Base-by-base conservation (phyloP, 2,329 filamentous ascomycete species). In the Chalara sp. region DNA sequence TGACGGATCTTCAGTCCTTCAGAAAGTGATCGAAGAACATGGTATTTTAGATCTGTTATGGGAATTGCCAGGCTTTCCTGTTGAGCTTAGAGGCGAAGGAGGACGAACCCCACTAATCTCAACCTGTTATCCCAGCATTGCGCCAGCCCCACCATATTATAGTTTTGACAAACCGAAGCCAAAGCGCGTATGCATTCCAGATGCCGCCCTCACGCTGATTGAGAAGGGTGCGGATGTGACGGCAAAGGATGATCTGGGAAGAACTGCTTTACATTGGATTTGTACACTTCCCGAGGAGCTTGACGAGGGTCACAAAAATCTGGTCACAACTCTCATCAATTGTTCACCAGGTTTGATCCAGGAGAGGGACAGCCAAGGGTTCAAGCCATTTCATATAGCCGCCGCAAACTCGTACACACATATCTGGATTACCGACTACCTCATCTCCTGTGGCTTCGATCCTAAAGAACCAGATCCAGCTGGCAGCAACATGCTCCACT, bases 191-290 rank as follows among this genome's bases (percentile, higher is more conserved):
- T 2, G 21, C 21, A 51, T 49, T 5, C 21, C 54, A 12, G 37
- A 44, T 11, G 55, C 50, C 46, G 21, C 21, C 2, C 21, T 21
- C 21, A 21, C 21, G 21, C 50, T 58, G n/a, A n/a, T 55, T 40
- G 5, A 48, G 35, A 41, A 46, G 11, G 53, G 53, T 37, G 54
- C 52, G 2, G 28, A 55, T 12, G 39, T 53, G 37, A 46, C 57
- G 11, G 35, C 53, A 1, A 40, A 39, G 32, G 52, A 56, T 47
- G 47, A 56, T 41, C 56, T 53, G 33, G 56, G 56, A 10, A 49
- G 54, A 28, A 57, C 53, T 46, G 48, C 56, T 37, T 49, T 21
- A 2, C 21, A 21, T 21, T 21, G 21, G 21, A 21, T 21, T 21
- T 21, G 21, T 3, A 21, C 21, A 21, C 21, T 21, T 21, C 21